Conservation (phyloP, 495 filamentous ascomycete genomes). For the Amphirosellinia nigrospora region DNA sequence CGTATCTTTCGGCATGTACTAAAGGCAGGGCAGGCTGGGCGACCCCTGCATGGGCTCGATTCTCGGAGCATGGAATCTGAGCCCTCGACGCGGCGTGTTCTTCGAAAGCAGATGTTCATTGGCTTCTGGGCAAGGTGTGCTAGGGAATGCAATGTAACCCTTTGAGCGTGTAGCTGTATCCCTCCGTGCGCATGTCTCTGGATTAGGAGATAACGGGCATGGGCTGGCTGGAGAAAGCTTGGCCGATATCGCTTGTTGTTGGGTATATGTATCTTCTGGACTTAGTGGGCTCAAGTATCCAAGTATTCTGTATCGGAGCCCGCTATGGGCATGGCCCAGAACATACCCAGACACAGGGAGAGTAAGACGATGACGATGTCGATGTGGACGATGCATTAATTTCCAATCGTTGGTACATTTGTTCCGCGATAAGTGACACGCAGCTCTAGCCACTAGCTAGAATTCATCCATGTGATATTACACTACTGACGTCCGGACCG, state of each 20-base stretch:
- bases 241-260: constrained; percentile 18
- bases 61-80: background rate
- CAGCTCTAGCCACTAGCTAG: background rate
- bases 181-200: background rate
- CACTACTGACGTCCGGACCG: background rate
- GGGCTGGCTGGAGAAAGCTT: background rate
- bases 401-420: background rate
- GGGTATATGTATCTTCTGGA: background rate
- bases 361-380: background rate
- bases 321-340: background rate
- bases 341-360: background rate
- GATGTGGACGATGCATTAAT: background rate
- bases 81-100: background rate
- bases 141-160: constrained; percentile 16
- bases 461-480: background rate
- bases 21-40: background rate
- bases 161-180: background rate
- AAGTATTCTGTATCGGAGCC: background rate
- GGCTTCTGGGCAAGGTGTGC: background rate
- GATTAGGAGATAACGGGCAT: constrained; percentile 2
- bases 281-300: background rate
- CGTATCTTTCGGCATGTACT: constrained; percentile 3
- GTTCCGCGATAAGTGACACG: background rate
- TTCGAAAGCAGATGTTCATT: background rate
- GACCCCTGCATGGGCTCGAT: background rate